Conservation (phyloP, 495 filamentous ascomycete genomes). For the Neurospora sp. region DNA sequence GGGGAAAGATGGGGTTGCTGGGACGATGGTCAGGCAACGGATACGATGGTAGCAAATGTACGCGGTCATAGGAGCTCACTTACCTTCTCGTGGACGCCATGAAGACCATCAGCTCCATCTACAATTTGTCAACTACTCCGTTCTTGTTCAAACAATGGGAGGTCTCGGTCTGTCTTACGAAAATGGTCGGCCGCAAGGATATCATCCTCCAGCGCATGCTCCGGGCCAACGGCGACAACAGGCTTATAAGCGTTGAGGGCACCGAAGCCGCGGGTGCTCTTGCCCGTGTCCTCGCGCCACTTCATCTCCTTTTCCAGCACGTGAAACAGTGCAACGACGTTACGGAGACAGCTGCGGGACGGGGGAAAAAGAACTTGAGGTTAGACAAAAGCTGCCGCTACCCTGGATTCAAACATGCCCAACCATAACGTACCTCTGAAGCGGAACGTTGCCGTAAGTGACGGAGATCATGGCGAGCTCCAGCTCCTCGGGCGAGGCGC, state of each 20-base stretch:
- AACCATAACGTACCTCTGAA: slow-evolving; percentile 46
- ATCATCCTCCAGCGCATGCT: slow-evolving; percentile 76
- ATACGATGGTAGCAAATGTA: neutral
- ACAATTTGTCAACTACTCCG: neutral
- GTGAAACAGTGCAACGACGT: slow-evolving; percentile 86
- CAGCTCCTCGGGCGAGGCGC: slow-evolving; percentile 72
- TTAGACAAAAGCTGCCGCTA: slow-evolving; percentile 5
- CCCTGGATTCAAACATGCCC: slow-evolving; percentile 16
- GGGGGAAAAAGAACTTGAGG: neutral
- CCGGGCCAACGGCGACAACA: slow-evolving; percentile 75
- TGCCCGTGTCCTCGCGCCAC: slow-evolving; percentile 64
- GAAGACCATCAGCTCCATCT: slow-evolving; percentile 89
- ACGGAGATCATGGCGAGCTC: slow-evolving; percentile 84
- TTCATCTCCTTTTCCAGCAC: slow-evolving; percentile 80
- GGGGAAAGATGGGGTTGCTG: slow-evolving; percentile 85
- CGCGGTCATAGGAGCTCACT: slow-evolving; percentile 11
- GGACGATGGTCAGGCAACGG: slow-evolving; percentile 3
- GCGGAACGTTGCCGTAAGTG: slow-evolving; percentile 85
- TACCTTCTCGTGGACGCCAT: slow-evolving; percentile 78
- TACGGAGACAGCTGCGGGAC: slow-evolving; percentile 65
- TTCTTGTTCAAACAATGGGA: neutral
- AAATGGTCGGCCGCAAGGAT: slow-evolving; percentile 82
- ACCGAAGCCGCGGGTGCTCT: slow-evolving; percentile 52
- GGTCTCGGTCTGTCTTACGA: slow-evolving; percentile 40
- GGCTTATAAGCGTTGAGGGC: slow-evolving; percentile 61